Percentiles rank a stretch among this genome's conserved stretches.
phyloP scores from a whole-genome alignment of 2,329 filamentous ascomycete genomes.

The Myrmaecium sp. region DNA sequence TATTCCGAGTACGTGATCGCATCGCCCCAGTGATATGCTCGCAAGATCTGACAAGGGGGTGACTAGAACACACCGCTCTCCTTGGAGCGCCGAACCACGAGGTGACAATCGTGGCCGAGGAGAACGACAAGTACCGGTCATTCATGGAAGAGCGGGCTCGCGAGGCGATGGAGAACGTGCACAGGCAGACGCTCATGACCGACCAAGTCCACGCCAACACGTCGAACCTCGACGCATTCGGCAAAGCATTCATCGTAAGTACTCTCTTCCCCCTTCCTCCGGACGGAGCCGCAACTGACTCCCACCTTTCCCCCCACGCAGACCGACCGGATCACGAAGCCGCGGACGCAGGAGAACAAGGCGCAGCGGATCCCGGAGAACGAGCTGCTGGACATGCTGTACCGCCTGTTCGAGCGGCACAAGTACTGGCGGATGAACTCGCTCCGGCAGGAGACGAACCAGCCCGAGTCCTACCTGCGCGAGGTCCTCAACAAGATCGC shows the following conservation, averaged over 20 bases:
- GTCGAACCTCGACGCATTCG: slow-evolving; percentile 9
- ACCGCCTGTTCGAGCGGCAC: slow-evolving; percentile 67
- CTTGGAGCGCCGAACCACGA: slow-evolving; percentile 43
- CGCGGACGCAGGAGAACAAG: slow-evolving; percentile 56
- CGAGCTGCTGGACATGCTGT: slow-evolving; percentile 73
- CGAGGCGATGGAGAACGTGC: slow-evolving; percentile 27
- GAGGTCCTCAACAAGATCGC: slow-evolving; percentile 71
- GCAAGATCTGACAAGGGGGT: no score
- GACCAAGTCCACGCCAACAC: slow-evolving; percentile 11
- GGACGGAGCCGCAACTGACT: slow-evolving; percentile 9
- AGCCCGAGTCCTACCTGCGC: slow-evolving; percentile 88
- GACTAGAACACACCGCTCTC: slow-evolving; percentile 30
- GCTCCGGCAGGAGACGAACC: slow-evolving; percentile 57
- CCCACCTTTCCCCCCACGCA: slow-evolving; percentile 9
- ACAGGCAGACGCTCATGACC: slow-evolving; percentile 15
- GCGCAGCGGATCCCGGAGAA: slow-evolving; percentile 77
- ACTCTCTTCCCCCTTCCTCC: background rate
- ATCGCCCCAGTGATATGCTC: no score
- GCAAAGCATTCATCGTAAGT: slow-evolving; percentile 15
- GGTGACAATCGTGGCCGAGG: slow-evolving; percentile 32
- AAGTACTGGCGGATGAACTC: slow-evolving; percentile 90
- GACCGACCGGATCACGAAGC: slow-evolving; percentile 36
- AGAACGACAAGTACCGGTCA: slow-evolving; percentile 25
- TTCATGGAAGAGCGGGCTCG: slow-evolving; percentile 24
- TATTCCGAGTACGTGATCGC: slow-evolving; percentile 12